Conservation (phyloP, 2,329 filamentous ascomycete genomes). For the Blastomyces silverae region DNA sequence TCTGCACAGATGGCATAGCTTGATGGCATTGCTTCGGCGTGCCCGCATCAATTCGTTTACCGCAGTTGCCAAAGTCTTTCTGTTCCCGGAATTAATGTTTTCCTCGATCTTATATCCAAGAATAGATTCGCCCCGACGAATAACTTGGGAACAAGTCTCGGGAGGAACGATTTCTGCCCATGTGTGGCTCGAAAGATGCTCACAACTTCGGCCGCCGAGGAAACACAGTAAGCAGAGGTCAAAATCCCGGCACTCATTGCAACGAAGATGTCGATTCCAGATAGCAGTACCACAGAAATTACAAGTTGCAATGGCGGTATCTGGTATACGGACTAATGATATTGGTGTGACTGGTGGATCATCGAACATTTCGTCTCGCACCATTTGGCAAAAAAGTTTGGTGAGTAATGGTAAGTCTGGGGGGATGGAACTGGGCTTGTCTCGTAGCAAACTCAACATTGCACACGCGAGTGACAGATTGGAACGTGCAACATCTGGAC, state of each 20-base stretch:
- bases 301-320: conserved; percentile 32
- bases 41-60: conserved; percentile 30
- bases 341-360: conserved; percentile 24
- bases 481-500: conserved; percentile 31
- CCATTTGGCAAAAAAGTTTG: conserved; percentile 28
- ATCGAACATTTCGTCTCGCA: conserved; percentile 31
- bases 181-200: conserved; percentile 30
- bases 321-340: conserved; percentile 28
- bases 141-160: conserved; percentile 27
- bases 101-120: conserved; percentile 25
- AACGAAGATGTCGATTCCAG: conserved; percentile 37
- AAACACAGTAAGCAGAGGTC: conserved; percentile 34
- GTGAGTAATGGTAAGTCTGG: conserved; percentile 28
- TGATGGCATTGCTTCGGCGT: conserved; percentile 23
- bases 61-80: conserved; percentile 27
- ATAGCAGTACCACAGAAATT: conserved; percentile 36
- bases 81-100: conserved; percentile 6
- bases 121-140: conserved; percentile 25
- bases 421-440: conserved; percentile 22
- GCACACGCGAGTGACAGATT: conserved; percentile 29
- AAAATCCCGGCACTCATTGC: conserved; percentile 33
- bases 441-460: conserved; percentile 29
- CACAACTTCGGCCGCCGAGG: conserved; percentile 33
- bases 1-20: conserved; percentile 34
- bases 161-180: conserved; percentile 32